These are phyloP conservation scores for Sabuloglossum arenarium DNA, from an alignment of 495 filamentous ascomycete species.

Conservation along the genomic window DNA sequence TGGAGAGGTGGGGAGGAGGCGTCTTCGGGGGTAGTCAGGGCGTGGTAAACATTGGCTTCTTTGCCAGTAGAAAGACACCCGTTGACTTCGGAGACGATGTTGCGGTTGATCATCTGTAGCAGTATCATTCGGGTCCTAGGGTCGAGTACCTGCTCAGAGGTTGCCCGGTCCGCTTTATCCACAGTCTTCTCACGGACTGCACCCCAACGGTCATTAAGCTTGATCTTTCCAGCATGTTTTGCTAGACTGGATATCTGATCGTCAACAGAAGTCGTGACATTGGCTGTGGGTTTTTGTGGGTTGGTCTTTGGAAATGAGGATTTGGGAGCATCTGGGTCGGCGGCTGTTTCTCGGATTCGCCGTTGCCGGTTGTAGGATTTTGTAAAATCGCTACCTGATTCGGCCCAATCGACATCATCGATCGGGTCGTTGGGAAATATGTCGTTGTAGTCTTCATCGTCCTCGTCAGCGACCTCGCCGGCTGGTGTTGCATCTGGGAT, in stretches of 20 bases:
- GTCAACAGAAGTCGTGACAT: constrained; percentile 56
- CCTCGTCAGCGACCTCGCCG: constrained; percentile 23
- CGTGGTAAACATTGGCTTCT: constrained; percentile 92
- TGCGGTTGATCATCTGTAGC: constrained; percentile 80
- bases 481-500: not conserved
- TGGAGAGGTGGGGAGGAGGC: constrained; percentile 27
- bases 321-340: constrained; percentile 31
- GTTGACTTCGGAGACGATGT: constrained; percentile 62
- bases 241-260: constrained; percentile 72
- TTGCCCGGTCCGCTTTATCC: constrained; percentile 84
- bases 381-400: constrained; percentile 44
- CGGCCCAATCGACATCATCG: constrained; percentile 34
- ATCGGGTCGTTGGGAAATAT: constrained; percentile 36
- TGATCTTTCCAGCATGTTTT: constrained; percentile 75
- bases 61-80: constrained; percentile 90
- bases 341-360: constrained; percentile 32
- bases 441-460: constrained; percentile 37
- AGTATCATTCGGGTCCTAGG: constrained; percentile 87
- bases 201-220: constrained; percentile 44
- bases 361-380: constrained; percentile 84
- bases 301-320: constrained; percentile 54
- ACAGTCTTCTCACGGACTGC: constrained; percentile 31
- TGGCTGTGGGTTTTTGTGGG: constrained; percentile 62
- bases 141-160: constrained; percentile 82
- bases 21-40: constrained; percentile 30